phyloP scores from a whole-genome alignment of 768 basidiomycete genomes.

The Gymnopilus junonius region DNA sequence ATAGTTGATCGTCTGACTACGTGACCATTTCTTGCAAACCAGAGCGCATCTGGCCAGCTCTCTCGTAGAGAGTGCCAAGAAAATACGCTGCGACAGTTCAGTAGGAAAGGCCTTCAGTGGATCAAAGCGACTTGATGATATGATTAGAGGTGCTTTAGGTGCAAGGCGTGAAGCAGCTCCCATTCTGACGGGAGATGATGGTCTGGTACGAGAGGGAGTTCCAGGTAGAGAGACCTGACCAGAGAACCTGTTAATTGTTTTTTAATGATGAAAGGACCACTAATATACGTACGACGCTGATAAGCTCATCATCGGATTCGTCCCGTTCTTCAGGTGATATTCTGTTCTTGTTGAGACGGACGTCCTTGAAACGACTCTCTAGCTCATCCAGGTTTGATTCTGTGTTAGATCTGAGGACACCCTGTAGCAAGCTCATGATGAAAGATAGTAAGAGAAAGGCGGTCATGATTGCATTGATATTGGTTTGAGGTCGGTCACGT shows the following conservation, averaged over 20 bases:
- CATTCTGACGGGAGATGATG: slow-evolving; percentile 55
- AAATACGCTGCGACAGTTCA: slow-evolving; percentile 80
- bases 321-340: slow-evolving; percentile 41
- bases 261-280: neutral
- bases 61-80: slow-evolving; percentile 59
- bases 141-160: slow-evolving; percentile 50
- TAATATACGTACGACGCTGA: slow-evolving; percentile 64
- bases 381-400: slow-evolving; percentile 49
- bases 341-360: slow-evolving; percentile 26
- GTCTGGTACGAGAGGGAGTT: slow-evolving; percentile 68
- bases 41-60: slow-evolving; percentile 79
- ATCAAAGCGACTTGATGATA: slow-evolving; percentile 50
- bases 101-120: slow-evolving; percentile 78
- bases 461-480: neutral
- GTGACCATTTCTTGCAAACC: slow-evolving; percentile 86
- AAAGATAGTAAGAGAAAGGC: slow-evolving; percentile 3
- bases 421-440: slow-evolving; percentile 71
- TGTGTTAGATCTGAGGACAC: slow-evolving; percentile 62
- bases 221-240: slow-evolving; percentile 67
- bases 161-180: slow-evolving; percentile 48
- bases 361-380: slow-evolving; percentile 38
- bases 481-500: neutral
- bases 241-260: slow-evolving; percentile 12
- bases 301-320: slow-evolving; percentile 71
- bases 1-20: slow-evolving; percentile 91